Evolutionary conservation across 305 asterid genomes (phyloP).

Genomic region (Solanum aculeatissimum): DNA sequence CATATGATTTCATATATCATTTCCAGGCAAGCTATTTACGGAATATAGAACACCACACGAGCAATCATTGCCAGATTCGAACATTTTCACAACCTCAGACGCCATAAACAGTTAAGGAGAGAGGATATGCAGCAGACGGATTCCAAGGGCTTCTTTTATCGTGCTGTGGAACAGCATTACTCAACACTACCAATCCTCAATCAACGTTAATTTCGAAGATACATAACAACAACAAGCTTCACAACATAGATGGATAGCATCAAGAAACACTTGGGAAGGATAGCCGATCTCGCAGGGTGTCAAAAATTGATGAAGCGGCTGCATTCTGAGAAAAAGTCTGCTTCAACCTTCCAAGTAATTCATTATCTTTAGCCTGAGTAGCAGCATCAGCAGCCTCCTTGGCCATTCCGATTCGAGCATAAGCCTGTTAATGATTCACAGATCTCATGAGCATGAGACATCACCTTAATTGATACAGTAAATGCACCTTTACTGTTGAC

Average conservation of each 20-base stretch:
- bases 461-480: background rate
- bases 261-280: slow-evolving; percentile 76
- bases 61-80: background rate
- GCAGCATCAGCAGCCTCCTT: slow-evolving; percentile 97
- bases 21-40: background rate
- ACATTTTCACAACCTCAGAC: background rate
- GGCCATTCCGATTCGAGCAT: slow-evolving; percentile 90
- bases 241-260: background rate
- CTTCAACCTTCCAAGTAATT: slow-evolving; percentile 68
- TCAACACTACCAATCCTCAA: background rate
- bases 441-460: background rate
- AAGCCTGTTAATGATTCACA: slow-evolving; percentile 42
- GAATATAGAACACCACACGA: background rate
- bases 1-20: background rate
- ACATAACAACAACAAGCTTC: background rate
- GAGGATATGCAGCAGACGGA: background rate
- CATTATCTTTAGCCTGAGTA: slow-evolving; percentile 84
- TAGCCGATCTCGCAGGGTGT: slow-evolving; percentile 68
- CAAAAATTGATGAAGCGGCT: slow-evolving; percentile 67
- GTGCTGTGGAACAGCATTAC: background rate
- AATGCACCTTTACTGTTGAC: background rate
- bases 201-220: background rate
- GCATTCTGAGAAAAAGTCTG: slow-evolving; percentile 62
- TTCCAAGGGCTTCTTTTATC: background rate
- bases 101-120: background rate